Evolutionary conservation across 768 basidiomycete species (phyloP), one percentile per base, ranked within the genome.

Genomic region (Auricularia sp.): DNA sequence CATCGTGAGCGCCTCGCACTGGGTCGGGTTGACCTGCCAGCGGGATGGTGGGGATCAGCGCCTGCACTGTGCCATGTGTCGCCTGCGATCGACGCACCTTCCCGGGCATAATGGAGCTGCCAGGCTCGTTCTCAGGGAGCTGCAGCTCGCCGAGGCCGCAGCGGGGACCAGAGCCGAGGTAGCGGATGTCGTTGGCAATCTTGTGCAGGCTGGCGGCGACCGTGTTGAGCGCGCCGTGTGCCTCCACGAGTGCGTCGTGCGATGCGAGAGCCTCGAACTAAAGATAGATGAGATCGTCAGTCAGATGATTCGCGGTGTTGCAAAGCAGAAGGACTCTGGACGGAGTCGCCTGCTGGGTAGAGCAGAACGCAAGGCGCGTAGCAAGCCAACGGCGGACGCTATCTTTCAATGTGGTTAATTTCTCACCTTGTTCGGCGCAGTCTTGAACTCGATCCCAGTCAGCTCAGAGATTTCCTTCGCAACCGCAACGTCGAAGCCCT

Each of bases 101-200:
- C 66, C 97, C 97, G 6, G 95, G 97, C 97, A 99, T 99, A 78
- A 99, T 98, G 65, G 93, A 96, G 72, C 93, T 95, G 59, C 97
- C 97, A 54, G 97, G 97, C 77, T 99, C 97, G 75, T 99, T 99
- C 78, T 98, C 97, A 11, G 97, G 97, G 61, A 98, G 78, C 70
- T 83, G 87, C 47, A 99, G 80, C 77, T 99, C 97, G 29, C 97
- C 97, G 58, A 99, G 83, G 64, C 97, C 97, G 71, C 97, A 99
- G 54, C 97, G 90, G 65, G 97, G 97, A 64, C 97, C 97, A 61
- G 96, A 98, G 33, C 87, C 96, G 69, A 99, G 88, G 83, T 90
- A 98, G 62, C 97, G 88, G 73, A 99, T 96, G 72, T 99, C 97
- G 74, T 99, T 98, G 61, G 96, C 96, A 71, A 99, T 98, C 83